Evolutionary conservation across 805 yeast species (phyloP).

Genomic region (Cyberlindnera subsufficiens): DNA sequence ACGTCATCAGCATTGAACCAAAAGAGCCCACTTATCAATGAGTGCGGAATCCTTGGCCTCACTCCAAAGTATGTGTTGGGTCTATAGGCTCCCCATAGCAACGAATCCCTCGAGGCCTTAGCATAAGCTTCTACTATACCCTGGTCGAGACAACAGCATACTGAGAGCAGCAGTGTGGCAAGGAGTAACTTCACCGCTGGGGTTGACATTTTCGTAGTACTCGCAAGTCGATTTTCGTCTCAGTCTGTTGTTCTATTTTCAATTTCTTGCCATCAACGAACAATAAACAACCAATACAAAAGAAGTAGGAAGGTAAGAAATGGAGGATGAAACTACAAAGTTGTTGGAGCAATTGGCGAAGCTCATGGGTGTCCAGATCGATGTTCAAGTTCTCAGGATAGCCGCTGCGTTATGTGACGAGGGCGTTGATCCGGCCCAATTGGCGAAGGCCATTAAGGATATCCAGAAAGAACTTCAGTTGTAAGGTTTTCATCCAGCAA

Average conservation of each 20-base stretch:
- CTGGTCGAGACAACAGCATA: background rate
- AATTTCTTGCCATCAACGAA: too few relatives aligned
- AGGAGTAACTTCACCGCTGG: background rate
- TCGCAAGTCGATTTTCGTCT: background rate
- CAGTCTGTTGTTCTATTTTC: too few relatives aligned
- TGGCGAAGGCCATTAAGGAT: background rate
- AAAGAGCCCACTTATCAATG: conserved; percentile 74
- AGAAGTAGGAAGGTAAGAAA: background rate
- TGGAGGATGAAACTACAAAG: background rate
- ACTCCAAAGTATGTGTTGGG: conserved; percentile 83
- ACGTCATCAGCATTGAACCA: conserved; percentile 73
- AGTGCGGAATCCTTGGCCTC: conserved; percentile 68
- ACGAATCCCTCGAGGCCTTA: conserved; percentile 39
- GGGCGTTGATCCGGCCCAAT: background rate
- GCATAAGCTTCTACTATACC: conserved; percentile 20
- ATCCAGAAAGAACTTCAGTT: background rate
- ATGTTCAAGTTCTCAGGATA: too few relatives aligned
- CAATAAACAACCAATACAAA: background rate
- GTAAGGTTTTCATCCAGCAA: background rate
- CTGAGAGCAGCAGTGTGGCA: background rate
- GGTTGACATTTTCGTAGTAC: background rate
- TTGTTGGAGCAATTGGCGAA: background rate
- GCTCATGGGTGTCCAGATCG: background rate
- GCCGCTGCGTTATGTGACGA: background rate
- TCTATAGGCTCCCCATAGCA: conserved; percentile 91